Evolutionary conservation across 2,329 filamentous ascomycete genomes (phyloP).

Genomic region (Fusarium chlamydosporum): DNA sequence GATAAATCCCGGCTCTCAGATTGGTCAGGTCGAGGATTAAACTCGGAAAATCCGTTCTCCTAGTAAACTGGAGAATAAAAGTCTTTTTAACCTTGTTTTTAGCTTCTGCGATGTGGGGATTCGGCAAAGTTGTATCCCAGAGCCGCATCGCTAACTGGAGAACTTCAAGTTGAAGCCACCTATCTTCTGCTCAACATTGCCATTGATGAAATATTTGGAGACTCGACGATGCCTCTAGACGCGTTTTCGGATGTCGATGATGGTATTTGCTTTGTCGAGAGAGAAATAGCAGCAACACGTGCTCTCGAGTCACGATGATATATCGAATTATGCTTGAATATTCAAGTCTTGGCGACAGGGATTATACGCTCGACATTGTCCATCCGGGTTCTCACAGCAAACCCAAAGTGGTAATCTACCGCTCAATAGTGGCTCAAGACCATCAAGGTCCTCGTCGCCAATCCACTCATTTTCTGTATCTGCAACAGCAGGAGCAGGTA

Average conservation of each 20-base stretch:
- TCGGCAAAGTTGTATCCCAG: constrained; percentile 13
- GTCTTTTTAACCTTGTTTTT: constrained; percentile 44
- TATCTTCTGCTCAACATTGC: background rate
- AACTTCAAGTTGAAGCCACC: constrained; percentile 3
- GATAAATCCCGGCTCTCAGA: background rate
- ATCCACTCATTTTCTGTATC: constrained; percentile 32
- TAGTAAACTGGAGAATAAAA: constrained; percentile 4
- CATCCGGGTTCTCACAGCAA: constrained; percentile 44
- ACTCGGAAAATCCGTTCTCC: background rate
- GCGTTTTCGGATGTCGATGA: background rate
- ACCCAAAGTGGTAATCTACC: constrained; percentile 37
- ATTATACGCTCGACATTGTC: constrained; percentile 28
- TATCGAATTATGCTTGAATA: constrained; percentile 17
- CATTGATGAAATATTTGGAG: background rate
- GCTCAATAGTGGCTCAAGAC: constrained; percentile 25
- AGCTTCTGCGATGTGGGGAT: constrained; percentile 23
- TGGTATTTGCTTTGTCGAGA: background rate
- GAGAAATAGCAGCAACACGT: constrained; percentile 10
- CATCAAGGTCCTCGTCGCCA: constrained; percentile 45
- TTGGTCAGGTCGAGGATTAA: background rate
- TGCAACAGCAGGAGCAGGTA: constrained; percentile 4
- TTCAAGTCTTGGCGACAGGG: constrained; percentile 41
- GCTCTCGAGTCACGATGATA: constrained; percentile 14
- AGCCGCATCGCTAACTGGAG: constrained; percentile 22
- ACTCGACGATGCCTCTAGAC: background rate